A percentile compares a stretch with the other conserved stretches of the same genome.
Evolutionary conservation across 2,329 filamentous ascomycete species (phyloP).

Genomic region (Neonectria coccinea): DNA sequence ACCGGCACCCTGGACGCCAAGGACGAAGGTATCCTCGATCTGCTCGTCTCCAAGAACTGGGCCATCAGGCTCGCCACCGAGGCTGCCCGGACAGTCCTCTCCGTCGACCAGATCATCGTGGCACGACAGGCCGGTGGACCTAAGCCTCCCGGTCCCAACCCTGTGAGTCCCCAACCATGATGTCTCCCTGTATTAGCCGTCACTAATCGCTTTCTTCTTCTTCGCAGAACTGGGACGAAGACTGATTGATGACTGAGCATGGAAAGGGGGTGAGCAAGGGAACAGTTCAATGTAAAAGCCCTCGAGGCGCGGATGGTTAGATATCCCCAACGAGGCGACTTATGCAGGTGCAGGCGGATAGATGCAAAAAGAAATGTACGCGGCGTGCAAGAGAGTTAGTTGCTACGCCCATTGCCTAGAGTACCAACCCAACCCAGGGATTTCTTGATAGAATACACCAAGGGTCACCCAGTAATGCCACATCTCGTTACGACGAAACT

Average conservation of each 20-base stretch:
- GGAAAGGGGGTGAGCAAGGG: slow-evolving; percentile 38
- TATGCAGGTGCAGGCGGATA: slow-evolving; percentile 21
- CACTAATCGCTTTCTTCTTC: slow-evolving; percentile 44
- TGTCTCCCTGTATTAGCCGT: neutral
- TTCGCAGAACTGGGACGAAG: slow-evolving; percentile 71
- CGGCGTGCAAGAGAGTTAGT: slow-evolving; percentile 17
- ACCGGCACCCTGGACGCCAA: slow-evolving; percentile 87
- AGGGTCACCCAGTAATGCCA: slow-evolving; percentile 22
- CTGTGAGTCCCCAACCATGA: slow-evolving; percentile 58
- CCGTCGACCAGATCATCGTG: slow-evolving; percentile 99
- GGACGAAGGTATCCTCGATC: slow-evolving; percentile 89
- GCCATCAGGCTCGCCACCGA: slow-evolving; percentile 97
- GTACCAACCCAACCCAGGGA: slow-evolving; percentile 12
- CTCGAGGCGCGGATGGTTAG: slow-evolving; percentile 40
- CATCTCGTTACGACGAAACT: slow-evolving; percentile 7
- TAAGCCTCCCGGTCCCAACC: slow-evolving; percentile 95
- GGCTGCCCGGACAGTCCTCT: slow-evolving; percentile 91
- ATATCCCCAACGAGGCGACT: slow-evolving; percentile 28
- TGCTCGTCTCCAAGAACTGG: slow-evolving; percentile 93
- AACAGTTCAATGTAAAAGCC: slow-evolving; percentile 34
- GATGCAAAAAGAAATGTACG: slow-evolving; percentile 15
- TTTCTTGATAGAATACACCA: slow-evolving; percentile 15
- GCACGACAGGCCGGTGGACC: slow-evolving; percentile 96
- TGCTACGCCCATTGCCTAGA: slow-evolving; percentile 12
- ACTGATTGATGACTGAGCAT: slow-evolving; percentile 57